Evolutionary conservation across 179 eudicot genomes (phyloP).

Genomic region (Pouteria campechiana): DNA sequence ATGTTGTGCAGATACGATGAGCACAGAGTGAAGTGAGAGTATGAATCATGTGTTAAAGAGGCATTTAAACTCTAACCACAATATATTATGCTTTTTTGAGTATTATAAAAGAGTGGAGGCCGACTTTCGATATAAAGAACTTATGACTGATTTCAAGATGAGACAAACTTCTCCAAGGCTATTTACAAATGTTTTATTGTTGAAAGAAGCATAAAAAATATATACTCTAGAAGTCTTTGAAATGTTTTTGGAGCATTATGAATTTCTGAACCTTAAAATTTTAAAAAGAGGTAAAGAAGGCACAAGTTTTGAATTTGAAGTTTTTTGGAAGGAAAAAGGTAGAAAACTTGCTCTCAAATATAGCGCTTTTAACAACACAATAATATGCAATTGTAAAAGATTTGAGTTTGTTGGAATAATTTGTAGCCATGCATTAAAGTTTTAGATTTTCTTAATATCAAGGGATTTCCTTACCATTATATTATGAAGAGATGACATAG

Average conservation of each 20-base stretch:
- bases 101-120: conserved; percentile 13
- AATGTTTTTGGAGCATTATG: conserved; percentile 2
- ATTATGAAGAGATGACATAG: conserved; percentile 14
- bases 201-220: conserved; percentile 11
- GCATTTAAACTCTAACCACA: conserved; percentile 6
- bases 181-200: not conserved
- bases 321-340: not conserved
- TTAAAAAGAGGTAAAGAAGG: too few species aligned
- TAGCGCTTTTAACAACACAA: conserved; percentile 1
- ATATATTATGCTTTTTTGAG: conserved; percentile 9
- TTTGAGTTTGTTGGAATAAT: conserved; percentile 11
- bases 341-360: conserved; percentile 7
- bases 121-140: conserved; percentile 10
- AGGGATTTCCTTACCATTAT: conserved; percentile 2
- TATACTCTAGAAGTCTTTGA: conserved; percentile 9
- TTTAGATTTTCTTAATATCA: conserved; percentile 2
- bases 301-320: too few species aligned
- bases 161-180: conserved; percentile 6
- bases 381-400: conserved; percentile 9
- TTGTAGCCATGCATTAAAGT: conserved; percentile 16
- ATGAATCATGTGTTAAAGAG: conserved; percentile 6
- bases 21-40: conserved; percentile 15
- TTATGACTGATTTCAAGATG: conserved; percentile 6
- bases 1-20: conserved; percentile 13
- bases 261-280: too few species aligned